Conservation (phyloP, 305 asterid species). For the Fraxinus albicans region DNA sequence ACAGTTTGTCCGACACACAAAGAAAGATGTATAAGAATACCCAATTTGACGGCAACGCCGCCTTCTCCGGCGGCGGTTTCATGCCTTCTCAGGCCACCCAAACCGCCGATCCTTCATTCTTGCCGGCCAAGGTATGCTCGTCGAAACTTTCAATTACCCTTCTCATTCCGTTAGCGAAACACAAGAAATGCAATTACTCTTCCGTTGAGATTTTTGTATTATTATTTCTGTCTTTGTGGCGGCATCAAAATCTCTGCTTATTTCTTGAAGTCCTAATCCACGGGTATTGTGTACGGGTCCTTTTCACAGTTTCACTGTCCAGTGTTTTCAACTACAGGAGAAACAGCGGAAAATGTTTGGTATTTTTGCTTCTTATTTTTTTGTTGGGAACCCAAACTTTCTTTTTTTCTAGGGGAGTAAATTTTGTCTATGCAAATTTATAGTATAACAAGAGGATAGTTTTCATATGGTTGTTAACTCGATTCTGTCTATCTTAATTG, state of each 20-base stretch:
- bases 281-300: not conserved
- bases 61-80: slow-evolving; percentile 95
- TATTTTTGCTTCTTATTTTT: not conserved
- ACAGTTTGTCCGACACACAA: not conserved
- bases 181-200: not conserved
- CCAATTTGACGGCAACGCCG: slow-evolving; percentile 79
- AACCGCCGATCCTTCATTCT: slow-evolving; percentile 50
- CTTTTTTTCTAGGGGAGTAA: not conserved
- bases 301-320: not conserved
- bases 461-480: not conserved
- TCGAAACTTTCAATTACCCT: not conserved
- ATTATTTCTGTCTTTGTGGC: not conserved
- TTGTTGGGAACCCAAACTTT: not conserved
- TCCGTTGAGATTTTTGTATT: not conserved
- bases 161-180: not conserved
- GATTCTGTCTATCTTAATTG: not conserved
- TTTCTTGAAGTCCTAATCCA: not conserved
- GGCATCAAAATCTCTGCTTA: not conserved
- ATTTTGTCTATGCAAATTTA: not conserved
- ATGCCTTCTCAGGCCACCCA: slow-evolving; percentile 96
- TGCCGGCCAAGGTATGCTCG: slow-evolving; percentile 60
- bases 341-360: not conserved
- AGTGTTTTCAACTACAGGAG: not conserved
- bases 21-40: slow-evolving; percentile 57
- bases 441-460: not conserved